phyloP scores from a whole-genome alignment of 1,284 basidiomycete species.

The Apiotrichum laibachii region DNA sequence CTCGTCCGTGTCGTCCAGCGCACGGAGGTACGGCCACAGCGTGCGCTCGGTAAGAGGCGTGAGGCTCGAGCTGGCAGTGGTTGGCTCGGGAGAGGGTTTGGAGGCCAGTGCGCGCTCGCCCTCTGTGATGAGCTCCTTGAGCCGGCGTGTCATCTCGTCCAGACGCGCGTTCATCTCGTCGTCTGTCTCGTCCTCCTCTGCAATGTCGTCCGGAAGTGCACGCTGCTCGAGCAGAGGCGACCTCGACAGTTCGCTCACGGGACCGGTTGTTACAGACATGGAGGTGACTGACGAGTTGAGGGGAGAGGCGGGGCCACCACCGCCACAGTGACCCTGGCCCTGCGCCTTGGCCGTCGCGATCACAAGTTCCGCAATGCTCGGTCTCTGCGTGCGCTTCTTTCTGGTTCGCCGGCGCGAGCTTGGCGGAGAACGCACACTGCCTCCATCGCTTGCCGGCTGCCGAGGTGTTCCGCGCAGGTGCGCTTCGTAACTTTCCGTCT shows the following conservation, averaged over 20 bases:
- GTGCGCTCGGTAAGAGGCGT: neutral
- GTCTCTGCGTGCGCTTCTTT: conserved; percentile 10
- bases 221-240: neutral
- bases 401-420: neutral
- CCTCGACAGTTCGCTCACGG: conserved; percentile 2
- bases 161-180: conserved; percentile 12
- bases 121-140: conserved; percentile 15
- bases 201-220: neutral
- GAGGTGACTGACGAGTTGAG: neutral
- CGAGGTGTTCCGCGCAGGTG: conserved; percentile 5
- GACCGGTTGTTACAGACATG: neutral
- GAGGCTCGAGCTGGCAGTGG: no score
- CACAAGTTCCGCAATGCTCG: conserved; percentile 14
- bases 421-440: conserved; percentile 1
- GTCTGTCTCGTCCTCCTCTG: conserved; percentile 6
- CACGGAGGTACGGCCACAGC: neutral
- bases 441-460: neutral
- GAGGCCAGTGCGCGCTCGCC: conserved; percentile 14
- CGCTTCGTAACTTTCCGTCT: neutral
- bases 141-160: conserved; percentile 16
- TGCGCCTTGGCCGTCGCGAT: neutral
- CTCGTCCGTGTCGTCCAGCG: neutral
- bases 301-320: no score
- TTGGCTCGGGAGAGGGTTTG: neutral
- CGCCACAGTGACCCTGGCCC: neutral